phyloP scores from a whole-genome alignment of 768 basidiomycete genomes.

The Amanita pseudoporphyria region DNA sequence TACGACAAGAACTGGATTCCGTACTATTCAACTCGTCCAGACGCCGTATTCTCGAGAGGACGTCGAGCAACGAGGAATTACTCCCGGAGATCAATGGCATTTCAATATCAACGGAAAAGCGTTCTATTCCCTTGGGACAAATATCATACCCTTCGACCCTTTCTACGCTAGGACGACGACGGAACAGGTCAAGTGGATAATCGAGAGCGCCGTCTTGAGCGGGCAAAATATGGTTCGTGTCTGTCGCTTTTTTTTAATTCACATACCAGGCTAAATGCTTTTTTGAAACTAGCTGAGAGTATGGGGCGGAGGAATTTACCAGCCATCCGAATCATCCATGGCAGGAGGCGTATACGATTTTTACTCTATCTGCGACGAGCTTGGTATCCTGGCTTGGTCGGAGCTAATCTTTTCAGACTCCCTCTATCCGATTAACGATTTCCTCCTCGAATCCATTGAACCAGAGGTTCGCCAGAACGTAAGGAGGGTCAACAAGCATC shows the following conservation, averaged over 20 bases:
- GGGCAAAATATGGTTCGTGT: constrained; percentile 52
- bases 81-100: constrained; percentile 52
- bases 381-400: constrained; percentile 53
- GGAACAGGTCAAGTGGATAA: constrained; percentile 42
- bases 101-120: constrained; percentile 49
- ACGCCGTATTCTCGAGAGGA: constrained; percentile 35
- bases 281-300: constrained; percentile 33
- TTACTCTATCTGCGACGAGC: constrained; percentile 48
- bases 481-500: constrained; percentile 42
- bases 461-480: constrained; percentile 51
- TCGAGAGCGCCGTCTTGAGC: constrained; percentile 43
- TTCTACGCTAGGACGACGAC: constrained; percentile 44
- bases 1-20: constrained; percentile 42
- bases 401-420: constrained; percentile 53
- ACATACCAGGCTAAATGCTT: neutral
- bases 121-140: constrained; percentile 47
- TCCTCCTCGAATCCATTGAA: constrained; percentile 38
- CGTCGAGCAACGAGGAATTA: constrained; percentile 36
- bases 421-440: constrained; percentile 45
- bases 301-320: constrained; percentile 51
- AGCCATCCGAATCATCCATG: constrained; percentile 29
- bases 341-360: constrained; percentile 44
- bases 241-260: neutral
- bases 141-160: constrained; percentile 52
- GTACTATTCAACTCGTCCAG: constrained; percentile 47